These are phyloP conservation scores for Penicillium chermesinum DNA, from an alignment of 495 filamentous ascomycete species.

Conservation along the genomic window DNA sequence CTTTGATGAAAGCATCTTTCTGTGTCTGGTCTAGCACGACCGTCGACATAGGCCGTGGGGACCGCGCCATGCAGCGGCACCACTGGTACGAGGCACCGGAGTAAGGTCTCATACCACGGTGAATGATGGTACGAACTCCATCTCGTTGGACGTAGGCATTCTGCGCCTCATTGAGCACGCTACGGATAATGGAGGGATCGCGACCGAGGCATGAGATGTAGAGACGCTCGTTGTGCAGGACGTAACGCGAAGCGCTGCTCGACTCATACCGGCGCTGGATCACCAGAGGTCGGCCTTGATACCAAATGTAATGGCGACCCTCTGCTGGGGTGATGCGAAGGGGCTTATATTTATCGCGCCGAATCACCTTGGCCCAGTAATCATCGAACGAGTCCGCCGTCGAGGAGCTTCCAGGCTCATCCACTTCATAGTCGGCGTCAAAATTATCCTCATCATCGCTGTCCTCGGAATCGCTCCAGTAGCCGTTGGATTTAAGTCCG, in stretches of 20 bases:
- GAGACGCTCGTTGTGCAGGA: constrained; percentile 52
- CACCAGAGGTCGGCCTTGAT: constrained; percentile 49
- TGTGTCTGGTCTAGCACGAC: constrained; percentile 73
- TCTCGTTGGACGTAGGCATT: constrained; percentile 53
- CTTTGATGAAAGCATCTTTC: constrained; percentile 66
- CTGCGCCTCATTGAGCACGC: constrained; percentile 61
- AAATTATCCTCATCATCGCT: constrained; percentile 38
- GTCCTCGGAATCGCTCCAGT: constrained; percentile 42
- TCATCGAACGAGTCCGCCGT: constrained; percentile 30
- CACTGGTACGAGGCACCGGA: constrained; percentile 45
- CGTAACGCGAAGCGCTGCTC: constrained; percentile 18
- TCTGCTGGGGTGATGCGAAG: constrained; percentile 61
- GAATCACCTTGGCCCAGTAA: constrained; percentile 43
- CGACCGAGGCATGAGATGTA: constrained; percentile 63
- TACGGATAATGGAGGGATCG: constrained; percentile 58
- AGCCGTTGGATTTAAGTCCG: constrained; percentile 51
- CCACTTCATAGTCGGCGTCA: constrained; percentile 17
- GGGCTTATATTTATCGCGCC: constrained; percentile 50
- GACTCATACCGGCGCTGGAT: constrained; percentile 48
- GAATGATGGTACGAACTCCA: constrained; percentile 59
- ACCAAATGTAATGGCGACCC: constrained; percentile 64
- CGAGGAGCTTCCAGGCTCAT: background rate
- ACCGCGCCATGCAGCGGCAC: constrained; percentile 61
- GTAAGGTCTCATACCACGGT: constrained; percentile 43
- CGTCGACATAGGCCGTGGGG: constrained; percentile 72